phyloP scores from a whole-genome alignment of 2,329 filamentous ascomycete genomes.

The Aspergillus phoenicis region DNA sequence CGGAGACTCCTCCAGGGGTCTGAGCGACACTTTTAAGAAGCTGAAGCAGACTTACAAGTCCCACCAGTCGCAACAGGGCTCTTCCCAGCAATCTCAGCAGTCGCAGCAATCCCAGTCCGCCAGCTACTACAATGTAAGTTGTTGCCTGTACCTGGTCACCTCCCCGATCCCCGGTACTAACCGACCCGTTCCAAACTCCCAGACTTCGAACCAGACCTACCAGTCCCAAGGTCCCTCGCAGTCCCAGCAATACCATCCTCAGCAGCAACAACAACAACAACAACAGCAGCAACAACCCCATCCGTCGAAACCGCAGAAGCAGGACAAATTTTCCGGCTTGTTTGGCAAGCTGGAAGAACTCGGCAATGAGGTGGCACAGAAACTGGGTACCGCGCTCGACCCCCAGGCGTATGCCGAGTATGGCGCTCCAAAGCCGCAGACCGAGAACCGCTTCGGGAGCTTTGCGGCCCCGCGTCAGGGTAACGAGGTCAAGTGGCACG shows the following conservation, averaged over 20 bases:
- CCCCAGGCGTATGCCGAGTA: slow-evolving; percentile 52
- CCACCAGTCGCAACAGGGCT: slow-evolving; percentile 25
- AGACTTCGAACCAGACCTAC: not conserved
- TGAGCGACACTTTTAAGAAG: slow-evolving; percentile 56
- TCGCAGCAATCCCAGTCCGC: not conserved
- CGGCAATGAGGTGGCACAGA: slow-evolving; percentile 55
- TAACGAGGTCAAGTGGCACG: slow-evolving; percentile 81
- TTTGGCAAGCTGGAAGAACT: slow-evolving; percentile 60
- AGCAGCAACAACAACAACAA: slow-evolving; percentile 26
- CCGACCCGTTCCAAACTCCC: not conserved
- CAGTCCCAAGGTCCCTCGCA: slow-evolving; percentile 18
- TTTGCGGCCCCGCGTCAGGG: slow-evolving; percentile 75
- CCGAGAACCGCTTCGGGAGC: slow-evolving; percentile 57
- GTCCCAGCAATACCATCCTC: slow-evolving; percentile 29
- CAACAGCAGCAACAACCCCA: slow-evolving; percentile 28
- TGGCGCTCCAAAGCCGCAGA: slow-evolving; percentile 37
- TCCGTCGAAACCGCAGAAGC: slow-evolving; percentile 28
- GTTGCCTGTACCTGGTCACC: not conserved
- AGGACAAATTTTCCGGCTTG: slow-evolving; percentile 48
- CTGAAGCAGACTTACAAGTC: slow-evolving; percentile 45
- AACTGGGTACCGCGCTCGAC: slow-evolving; percentile 50
- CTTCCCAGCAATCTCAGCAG: slow-evolving; percentile 4
- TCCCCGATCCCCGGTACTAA: not conserved
- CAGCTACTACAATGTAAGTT: not conserved
- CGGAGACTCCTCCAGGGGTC: slow-evolving; percentile 49